Evolutionary conservation across 257 asterid species (phyloP), one percentile per base, ranked within the genome.

Genomic region (Solanum pennellii): DNA sequence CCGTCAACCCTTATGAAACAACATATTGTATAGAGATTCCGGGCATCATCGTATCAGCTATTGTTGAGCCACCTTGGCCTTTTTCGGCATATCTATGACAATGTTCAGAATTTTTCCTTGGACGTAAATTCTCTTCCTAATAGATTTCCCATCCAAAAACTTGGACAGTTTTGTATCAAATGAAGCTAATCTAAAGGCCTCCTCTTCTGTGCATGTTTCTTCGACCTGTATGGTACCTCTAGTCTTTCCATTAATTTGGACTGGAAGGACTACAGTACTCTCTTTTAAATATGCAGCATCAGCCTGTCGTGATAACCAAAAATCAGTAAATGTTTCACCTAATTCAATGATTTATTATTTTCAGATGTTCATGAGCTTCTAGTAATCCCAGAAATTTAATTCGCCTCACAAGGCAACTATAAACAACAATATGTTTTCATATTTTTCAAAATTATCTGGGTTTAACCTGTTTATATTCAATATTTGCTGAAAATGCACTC

Each of bases 161-260:
- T 92, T 95, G 88, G 95, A 93, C 49, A 97, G 83, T 89, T 92
- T 97, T 18, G 96, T 85, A 94, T 97, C 98, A 23, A 41, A 25
- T 33, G 94, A 93, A 92, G 99, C 99, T 45, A 93, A 92, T 71
- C 68, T 65, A 86, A 95, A 91, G 35, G 98, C 99, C 75, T 94
- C 96, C 62, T 95, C 99, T 92, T 95, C 99, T 0, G 94, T 89
- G 90, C 98, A 97, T 69, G 94, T 86, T 89, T 94, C 94, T 77
- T 96, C 94, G 2, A 96, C 97, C 89, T 94, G 93, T 90, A 97
- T 88, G 72, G 99, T 96, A 80, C 99, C 98, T 90, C 99, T 92
- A 20, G 98, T 97, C 94, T 97, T 97, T 86, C 99, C 99, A 6
- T 97, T 97, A 86, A 97, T 92, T 92, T 96, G 99, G 85, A 96